Evolutionary conservation across 176 grass and related monocot genomes (phyloP).

Genomic region (Carex parvula): DNA sequence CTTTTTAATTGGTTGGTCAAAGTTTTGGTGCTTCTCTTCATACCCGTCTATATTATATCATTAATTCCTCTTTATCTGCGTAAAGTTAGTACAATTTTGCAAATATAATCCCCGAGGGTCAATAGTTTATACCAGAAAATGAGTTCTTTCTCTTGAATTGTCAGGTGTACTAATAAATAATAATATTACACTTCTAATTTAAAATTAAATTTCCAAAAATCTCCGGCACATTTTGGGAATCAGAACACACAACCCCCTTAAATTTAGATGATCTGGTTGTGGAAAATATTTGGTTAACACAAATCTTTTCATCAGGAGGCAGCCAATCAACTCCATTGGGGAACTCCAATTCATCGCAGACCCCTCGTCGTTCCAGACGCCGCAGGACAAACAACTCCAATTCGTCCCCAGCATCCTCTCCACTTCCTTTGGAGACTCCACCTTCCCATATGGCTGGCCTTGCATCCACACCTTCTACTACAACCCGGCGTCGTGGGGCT

Average conservation of each 20-base stretch:
- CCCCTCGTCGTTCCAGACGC: constrained; percentile 2
- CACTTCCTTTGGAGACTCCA: constrained; percentile 56
- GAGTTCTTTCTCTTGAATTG: neutral
- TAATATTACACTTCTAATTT: neutral
- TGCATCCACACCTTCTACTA: constrained; percentile 24
- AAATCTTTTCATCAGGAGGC: constrained; percentile 30
- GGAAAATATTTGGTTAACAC: neutral
- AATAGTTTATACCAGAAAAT: neutral
- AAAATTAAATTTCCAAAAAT: neutral
- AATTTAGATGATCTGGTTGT: neutral
- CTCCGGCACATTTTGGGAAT: neutral
- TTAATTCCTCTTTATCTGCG: neutral
- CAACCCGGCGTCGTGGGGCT: constrained; percentile 35
- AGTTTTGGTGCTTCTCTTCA: neutral
- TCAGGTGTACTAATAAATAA: neutral
- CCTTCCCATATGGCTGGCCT: constrained; percentile 35
- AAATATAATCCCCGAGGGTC: neutral
- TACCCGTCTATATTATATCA: neutral
- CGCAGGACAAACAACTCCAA: constrained; percentile 43
- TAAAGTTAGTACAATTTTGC: neutral
- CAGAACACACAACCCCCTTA: neutral
- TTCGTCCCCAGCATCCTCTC: constrained; percentile 55
- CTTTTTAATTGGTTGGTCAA: neutral
- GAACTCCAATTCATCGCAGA: constrained; percentile 57
- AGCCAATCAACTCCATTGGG: constrained; percentile 57